phyloP scores from a whole-genome alignment of 176 grass and related monocot species.

The Paspalum vaginatum region DNA sequence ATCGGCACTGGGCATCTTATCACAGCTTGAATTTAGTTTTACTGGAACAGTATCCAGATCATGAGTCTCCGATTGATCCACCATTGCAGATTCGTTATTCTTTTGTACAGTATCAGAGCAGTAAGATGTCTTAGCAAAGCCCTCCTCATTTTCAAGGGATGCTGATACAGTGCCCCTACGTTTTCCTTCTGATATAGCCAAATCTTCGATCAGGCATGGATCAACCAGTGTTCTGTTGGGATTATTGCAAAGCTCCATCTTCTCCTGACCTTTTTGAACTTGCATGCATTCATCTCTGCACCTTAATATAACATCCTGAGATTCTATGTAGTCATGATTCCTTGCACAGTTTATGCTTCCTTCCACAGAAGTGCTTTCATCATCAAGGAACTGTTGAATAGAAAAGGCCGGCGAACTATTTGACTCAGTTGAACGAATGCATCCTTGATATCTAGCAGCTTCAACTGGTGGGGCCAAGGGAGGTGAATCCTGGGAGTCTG shows the following conservation, averaged over 20 bases:
- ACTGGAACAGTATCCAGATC: constrained; percentile 11
- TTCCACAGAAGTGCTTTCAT: constrained; percentile 33
- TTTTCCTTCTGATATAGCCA: constrained; percentile 29
- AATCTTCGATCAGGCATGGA: not conserved
- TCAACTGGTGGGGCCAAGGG: constrained; percentile 26
- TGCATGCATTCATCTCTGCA: constrained; percentile 45
- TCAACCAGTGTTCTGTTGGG: constrained; percentile 15
- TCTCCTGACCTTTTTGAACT: constrained; percentile 28
- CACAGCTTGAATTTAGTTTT: not conserved
- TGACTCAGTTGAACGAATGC: constrained; percentile 30
- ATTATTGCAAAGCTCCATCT: constrained; percentile 6
- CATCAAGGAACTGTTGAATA: constrained; percentile 35
- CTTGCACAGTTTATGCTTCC: constrained; percentile 17
- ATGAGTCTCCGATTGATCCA: constrained; percentile 15
- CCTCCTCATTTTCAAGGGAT: constrained; percentile 27
- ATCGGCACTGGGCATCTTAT: constrained; percentile 2
- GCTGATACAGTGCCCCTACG: not conserved
- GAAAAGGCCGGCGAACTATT: constrained; percentile 39
- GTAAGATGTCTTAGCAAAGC: constrained; percentile 4
- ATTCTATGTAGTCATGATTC: constrained; percentile 18
- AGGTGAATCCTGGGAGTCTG: constrained; percentile 40
- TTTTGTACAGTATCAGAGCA: constrained; percentile 33
- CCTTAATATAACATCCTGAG: constrained; percentile 18
- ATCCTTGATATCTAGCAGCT: constrained; percentile 17
- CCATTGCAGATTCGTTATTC: not conserved